phyloP scores from a whole-genome alignment of 768 basidiomycete genomes.

The Termitomyces sp. region DNA sequence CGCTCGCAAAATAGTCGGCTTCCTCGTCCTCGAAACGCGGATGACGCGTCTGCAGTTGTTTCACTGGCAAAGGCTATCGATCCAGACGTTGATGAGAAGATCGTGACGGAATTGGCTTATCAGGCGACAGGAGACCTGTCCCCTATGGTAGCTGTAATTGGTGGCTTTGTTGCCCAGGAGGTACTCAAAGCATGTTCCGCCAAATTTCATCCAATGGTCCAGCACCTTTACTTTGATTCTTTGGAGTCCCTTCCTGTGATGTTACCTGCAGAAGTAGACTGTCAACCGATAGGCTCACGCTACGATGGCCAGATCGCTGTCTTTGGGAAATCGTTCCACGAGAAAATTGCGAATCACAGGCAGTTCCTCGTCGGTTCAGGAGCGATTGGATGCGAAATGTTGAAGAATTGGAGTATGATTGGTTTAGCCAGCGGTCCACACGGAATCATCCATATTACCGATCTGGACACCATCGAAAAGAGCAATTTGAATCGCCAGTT shows the following conservation, averaged over 20 bases:
- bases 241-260: constrained; percentile 83
- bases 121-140: constrained; percentile 89
- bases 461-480: constrained; percentile 99
- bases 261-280: constrained; percentile 77
- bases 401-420: constrained; percentile 99
- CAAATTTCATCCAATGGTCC: constrained; percentile 96
- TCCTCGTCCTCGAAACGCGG: constrained; percentile 76
- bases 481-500: constrained; percentile 98
- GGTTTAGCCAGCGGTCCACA: constrained; percentile 78
- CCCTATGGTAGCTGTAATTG: constrained; percentile 88
- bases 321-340: constrained; percentile 90
- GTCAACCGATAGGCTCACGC: constrained; percentile 73
- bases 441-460: constrained; percentile 88
- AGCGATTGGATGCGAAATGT: constrained; percentile 99
- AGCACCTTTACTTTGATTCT: constrained; percentile 96
- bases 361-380: constrained; percentile 99
- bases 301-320: constrained; percentile 96
- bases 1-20: constrained; percentile 54
- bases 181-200: constrained; percentile 95
- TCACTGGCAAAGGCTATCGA: constrained; percentile 75
- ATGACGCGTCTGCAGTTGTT: constrained; percentile 73
- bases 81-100: constrained; percentile 71
- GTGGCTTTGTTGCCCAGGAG: constrained; percentile 97
- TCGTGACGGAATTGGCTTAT: constrained; percentile 79
- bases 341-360: constrained; percentile 81